Conservation (phyloP, 2,329 filamentous ascomycete species). For the Coniochaeta hoffmannii region DNA sequence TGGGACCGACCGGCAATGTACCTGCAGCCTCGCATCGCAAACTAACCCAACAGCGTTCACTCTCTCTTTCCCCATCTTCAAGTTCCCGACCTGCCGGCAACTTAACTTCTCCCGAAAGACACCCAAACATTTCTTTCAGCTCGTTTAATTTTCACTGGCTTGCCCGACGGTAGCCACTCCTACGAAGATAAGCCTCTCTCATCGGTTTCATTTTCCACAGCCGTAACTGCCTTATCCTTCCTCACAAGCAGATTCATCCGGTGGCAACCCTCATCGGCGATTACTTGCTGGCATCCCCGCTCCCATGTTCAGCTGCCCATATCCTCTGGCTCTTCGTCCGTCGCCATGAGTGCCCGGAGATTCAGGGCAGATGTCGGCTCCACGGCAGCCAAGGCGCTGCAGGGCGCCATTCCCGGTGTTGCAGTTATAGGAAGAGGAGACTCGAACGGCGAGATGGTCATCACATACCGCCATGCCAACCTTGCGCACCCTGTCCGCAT, state of each 20-base stretch:
- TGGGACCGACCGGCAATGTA: neutral
- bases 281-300: neutral
- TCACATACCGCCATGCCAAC: conserved; percentile 37
- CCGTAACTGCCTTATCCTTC: no score
- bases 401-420: conserved; percentile 38
- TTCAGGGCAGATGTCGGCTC: conserved; percentile 52
- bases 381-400: conserved; percentile 28
- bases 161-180: no score
- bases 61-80: neutral
- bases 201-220: no score
- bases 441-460: conserved; percentile 65
- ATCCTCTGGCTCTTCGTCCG: neutral
- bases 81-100: no score
- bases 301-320: neutral
- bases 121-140: no score
- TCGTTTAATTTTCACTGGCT: no score
- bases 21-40: neutral
- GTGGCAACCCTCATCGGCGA: no score
- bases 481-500: conserved; percentile 24
- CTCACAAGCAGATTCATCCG: no score
- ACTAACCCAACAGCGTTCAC: no score
- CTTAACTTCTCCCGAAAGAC: no score
- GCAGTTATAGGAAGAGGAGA: conserved; percentile 50
- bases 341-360: conserved; percentile 55
- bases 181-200: no score